Conservation (phyloP, 2,329 filamentous ascomycete genomes). For the Samsoniella hepiali region DNA sequence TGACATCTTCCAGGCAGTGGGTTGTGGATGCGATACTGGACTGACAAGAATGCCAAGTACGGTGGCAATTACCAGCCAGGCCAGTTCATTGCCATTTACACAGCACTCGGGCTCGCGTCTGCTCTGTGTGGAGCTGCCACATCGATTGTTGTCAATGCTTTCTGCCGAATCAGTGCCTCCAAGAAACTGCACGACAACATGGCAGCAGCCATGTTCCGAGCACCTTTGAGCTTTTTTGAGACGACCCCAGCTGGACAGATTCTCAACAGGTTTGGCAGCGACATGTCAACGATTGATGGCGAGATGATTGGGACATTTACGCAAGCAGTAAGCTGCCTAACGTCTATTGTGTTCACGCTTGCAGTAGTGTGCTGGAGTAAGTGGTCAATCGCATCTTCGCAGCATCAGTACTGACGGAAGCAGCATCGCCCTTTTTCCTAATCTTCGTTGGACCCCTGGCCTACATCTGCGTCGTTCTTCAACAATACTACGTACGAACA, state of each 20-base stretch:
- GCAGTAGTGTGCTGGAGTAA: slow-evolving; percentile 85
- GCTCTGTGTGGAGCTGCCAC: slow-evolving; percentile 76
- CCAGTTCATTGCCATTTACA: slow-evolving; percentile 85
- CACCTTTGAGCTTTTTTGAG: slow-evolving; percentile 93
- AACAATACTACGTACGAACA: slow-evolving; percentile 86
- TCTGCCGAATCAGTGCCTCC: slow-evolving; percentile 92
- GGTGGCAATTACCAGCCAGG: slow-evolving; percentile 68
- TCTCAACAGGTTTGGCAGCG: slow-evolving; percentile 86
- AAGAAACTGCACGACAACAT: slow-evolving; percentile 88
- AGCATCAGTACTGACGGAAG: slow-evolving; percentile 70
- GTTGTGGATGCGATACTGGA: slow-evolving; percentile 86
- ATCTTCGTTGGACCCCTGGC: slow-evolving; percentile 71
- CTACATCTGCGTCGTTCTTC: slow-evolving; percentile 78
- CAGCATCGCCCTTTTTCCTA: slow-evolving; percentile 69
- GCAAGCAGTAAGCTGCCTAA: slow-evolving; percentile 16
- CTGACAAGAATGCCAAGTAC: slow-evolving; percentile 64
- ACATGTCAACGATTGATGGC: slow-evolving; percentile 31
- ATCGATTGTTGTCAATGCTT: slow-evolving; percentile 90
- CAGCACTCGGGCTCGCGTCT: slow-evolving; percentile 79
- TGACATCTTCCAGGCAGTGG: slow-evolving; percentile 54
- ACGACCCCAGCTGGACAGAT: slow-evolving; percentile 87
- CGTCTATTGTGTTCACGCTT: slow-evolving; percentile 37
- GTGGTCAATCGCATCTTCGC: slow-evolving; percentile 71
- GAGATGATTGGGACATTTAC: slow-evolving; percentile 17
- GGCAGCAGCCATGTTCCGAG: slow-evolving; percentile 88